These are phyloP conservation scores for Flaveria trinervia DNA, from an alignment of 129 eudicot genomes.

Conservation along the genomic window DNA sequence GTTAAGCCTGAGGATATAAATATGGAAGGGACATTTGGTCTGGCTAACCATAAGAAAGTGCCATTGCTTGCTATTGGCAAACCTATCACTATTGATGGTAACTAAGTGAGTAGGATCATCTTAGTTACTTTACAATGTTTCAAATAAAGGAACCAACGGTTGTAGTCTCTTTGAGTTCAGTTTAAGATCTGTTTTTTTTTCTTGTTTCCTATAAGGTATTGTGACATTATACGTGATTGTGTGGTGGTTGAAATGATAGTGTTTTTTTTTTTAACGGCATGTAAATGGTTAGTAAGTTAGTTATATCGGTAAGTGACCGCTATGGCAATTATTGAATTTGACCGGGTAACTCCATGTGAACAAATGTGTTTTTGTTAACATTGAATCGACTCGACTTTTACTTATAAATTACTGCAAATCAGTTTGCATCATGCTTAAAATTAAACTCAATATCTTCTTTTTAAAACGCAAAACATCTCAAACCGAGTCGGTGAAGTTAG, in stretches of 20 bases:
- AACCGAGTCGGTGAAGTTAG: no score
- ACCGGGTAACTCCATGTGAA: no score
- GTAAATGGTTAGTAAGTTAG: background rate
- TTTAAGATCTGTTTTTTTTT: background rate
- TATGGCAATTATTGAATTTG: no score
- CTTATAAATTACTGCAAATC: no score
- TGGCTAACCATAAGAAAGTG: constrained; percentile 1
- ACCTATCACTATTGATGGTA: background rate
- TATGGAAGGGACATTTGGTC: constrained; percentile 18
- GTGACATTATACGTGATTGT: background rate
- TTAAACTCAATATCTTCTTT: no score
- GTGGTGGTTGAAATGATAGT: background rate
- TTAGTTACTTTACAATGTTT: background rate
- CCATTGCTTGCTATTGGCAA: constrained; percentile 19
- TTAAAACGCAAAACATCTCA: no score
- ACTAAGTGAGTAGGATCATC: background rate
- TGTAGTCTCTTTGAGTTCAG: background rate
- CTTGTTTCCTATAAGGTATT: background rate
- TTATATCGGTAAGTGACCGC: no score
- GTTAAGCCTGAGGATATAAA: constrained; percentile 3
- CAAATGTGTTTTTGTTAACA: no score
- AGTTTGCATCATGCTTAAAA: no score
- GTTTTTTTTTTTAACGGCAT: background rate
- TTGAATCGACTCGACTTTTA: no score
- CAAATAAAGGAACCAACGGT: background rate